Evolutionary conservation across 371 early-diverging fungal genomes (phyloP).

Genomic region (Chytridiales sp.): DNA sequence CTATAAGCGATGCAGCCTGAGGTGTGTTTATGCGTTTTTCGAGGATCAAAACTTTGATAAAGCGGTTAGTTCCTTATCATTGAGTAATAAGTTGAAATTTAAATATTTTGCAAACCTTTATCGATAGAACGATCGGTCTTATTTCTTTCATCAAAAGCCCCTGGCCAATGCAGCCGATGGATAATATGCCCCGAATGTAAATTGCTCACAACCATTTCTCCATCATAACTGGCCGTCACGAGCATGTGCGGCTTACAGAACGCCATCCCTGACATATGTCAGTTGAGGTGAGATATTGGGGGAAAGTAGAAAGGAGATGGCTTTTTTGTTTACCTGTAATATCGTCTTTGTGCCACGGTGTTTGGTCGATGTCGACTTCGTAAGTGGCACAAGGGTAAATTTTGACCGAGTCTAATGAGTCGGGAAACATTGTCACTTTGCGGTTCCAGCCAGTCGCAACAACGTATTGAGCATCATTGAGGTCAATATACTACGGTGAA

Average conservation of each 20-base stretch:
- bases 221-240: constrained; percentile 47
- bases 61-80: neutral
- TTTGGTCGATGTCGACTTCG: constrained; percentile 21
- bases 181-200: constrained; percentile 41
- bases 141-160: constrained; percentile 14
- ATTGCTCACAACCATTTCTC: constrained; percentile 45
- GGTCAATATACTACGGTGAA: constrained; percentile 35
- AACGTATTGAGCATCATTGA: constrained; percentile 40
- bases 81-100: neutral
- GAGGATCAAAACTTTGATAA: constrained; percentile 38
- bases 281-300: constrained; percentile 32
- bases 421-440: constrained; percentile 41
- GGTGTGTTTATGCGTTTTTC: constrained; percentile 15
- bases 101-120: constrained; percentile 26
- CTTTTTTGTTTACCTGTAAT: too few species aligned
- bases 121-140: constrained; percentile 38
- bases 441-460: constrained; percentile 49
- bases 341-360: constrained; percentile 46
- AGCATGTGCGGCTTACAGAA: constrained; percentile 44
- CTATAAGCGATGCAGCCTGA: constrained; percentile 35
- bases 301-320: constrained; percentile 10
- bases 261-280: constrained; percentile 45
- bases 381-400: constrained; percentile 33
- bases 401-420: constrained; percentile 24
- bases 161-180: constrained; percentile 34